Conservation (phyloP, 2,329 filamentous ascomycete species). For the Xylaria multiplex region DNA sequence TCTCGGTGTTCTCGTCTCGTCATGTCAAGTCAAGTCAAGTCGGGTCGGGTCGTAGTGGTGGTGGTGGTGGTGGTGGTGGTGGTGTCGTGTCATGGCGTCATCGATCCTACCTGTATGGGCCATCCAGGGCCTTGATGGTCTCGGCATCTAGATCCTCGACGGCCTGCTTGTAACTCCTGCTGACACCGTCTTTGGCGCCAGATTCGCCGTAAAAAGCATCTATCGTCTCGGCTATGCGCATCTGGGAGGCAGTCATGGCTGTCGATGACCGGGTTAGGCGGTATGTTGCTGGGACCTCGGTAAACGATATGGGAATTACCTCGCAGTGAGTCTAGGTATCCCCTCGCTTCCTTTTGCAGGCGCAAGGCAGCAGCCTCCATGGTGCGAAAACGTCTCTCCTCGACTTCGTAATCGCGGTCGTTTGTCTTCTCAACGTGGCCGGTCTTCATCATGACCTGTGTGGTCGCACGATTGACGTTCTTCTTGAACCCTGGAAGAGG, state of each 20-base stretch:
- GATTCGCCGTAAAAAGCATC: slow-evolving; percentile 99
- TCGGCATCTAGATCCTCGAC: slow-evolving; percentile 98
- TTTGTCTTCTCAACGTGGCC: slow-evolving; percentile 98
- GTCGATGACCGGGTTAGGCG: slow-evolving; percentile 26
- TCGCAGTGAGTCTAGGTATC: slow-evolving; percentile 94
- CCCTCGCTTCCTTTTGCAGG: slow-evolving; percentile 97
- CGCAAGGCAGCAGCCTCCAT: slow-evolving; percentile 95
- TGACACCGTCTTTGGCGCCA: slow-evolving; percentile 93
- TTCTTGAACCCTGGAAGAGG: slow-evolving; percentile 79
- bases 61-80: too few species aligned
- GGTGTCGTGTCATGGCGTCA: too few species aligned
- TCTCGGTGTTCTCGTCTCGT: too few species aligned
- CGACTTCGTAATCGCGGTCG: slow-evolving; percentile 98
- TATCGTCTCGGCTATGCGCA: slow-evolving; percentile 99
- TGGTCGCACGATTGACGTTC: slow-evolving; percentile 98
- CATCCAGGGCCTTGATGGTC: slow-evolving; percentile 97
- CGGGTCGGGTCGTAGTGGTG: too few species aligned
- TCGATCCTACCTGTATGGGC: slow-evolving; percentile 78
- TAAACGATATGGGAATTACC: slow-evolving; percentile 57
- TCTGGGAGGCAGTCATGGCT: slow-evolving; percentile 94
- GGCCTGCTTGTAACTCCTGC: slow-evolving; percentile 96
- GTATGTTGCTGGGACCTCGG: neutral
- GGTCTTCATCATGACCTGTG: slow-evolving; percentile 99
- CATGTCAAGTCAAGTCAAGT: neutral
- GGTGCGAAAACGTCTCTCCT: slow-evolving; percentile 94